Evolutionary conservation across 805 yeast genomes (phyloP).

Genomic region (Ogataea methanolica): DNA sequence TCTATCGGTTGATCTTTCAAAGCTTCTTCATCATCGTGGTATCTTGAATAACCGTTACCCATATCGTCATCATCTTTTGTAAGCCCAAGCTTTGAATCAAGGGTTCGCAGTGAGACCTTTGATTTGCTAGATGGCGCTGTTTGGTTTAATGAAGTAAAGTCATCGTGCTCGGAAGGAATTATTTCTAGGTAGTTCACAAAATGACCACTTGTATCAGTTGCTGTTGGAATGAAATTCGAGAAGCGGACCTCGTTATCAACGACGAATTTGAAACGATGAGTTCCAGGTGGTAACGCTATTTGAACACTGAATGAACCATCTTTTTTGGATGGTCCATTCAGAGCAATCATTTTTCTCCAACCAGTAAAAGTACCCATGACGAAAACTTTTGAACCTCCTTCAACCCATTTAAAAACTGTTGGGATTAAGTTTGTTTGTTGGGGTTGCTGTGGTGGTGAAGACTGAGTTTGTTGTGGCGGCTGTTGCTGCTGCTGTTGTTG

Average conservation of each 20-base stretch:
- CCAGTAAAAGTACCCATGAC: constrained; percentile 98
- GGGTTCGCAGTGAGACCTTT: constrained; percentile 30
- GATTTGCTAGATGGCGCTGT: constrained; percentile 17
- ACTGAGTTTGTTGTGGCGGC: not conserved
- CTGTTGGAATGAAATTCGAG: constrained; percentile 88
- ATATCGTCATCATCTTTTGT: constrained; percentile 72
- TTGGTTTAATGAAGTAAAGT: constrained; percentile 16
- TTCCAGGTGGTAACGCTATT: constrained; percentile 79
- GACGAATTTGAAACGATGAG: constrained; percentile 89
- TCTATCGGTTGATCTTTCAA: constrained; percentile 28
- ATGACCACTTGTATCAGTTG: constrained; percentile 95
- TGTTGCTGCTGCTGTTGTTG: constrained; percentile 6
- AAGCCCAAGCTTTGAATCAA: constrained; percentile 60
- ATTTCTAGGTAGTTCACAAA: constrained; percentile 89
- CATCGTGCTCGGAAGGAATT: constrained; percentile 28
- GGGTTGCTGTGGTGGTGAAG: constrained; percentile 4
- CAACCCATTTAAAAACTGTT: constrained; percentile 83
- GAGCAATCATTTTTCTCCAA: constrained; percentile 96
- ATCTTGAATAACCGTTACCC: constrained; percentile 77
- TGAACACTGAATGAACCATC: constrained; percentile 60
- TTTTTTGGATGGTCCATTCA: constrained; percentile 46
- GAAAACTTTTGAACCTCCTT: constrained; percentile 94
- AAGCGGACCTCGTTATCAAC: constrained; percentile 90
- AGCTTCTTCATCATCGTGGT: constrained; percentile 55
- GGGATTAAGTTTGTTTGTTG: constrained; percentile 33